Conservation (phyloP, 2,329 filamentous ascomycete species). For the Rutstroemia sp. region DNA sequence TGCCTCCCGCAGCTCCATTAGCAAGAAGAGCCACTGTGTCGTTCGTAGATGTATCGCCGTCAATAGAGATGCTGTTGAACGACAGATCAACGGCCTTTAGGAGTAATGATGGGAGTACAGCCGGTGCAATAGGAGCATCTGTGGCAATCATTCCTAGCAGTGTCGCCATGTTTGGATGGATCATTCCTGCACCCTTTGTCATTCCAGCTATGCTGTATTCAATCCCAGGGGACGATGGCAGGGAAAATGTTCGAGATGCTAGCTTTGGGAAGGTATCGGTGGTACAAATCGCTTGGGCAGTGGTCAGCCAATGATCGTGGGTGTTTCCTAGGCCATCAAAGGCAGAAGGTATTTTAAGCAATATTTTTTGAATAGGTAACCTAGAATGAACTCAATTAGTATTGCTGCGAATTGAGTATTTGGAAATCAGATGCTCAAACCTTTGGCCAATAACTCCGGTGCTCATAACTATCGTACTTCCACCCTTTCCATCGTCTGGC, state of each 20-base stretch:
- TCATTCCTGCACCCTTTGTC: slow-evolving; percentile 97
- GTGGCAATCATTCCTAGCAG: slow-evolving; percentile 85
- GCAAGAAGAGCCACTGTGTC: slow-evolving; percentile 93
- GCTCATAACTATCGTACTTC: slow-evolving; percentile 88
- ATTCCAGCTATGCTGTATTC: slow-evolving; percentile 84
- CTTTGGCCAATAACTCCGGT: slow-evolving; percentile 96
- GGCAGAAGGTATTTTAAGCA: slow-evolving; percentile 71
- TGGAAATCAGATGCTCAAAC: slow-evolving; percentile 32
- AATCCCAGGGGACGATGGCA: slow-evolving; percentile 65
- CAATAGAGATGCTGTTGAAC: slow-evolving; percentile 95
- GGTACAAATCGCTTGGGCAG: slow-evolving; percentile 88
- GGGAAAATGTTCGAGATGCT: slow-evolving; percentile 72
- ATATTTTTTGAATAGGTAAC: slow-evolving; percentile 85
- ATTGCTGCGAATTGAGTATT: background rate
- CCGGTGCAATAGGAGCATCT: slow-evolving; percentile 70
- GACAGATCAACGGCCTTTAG: slow-evolving; percentile 69
- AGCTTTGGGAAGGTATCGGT: slow-evolving; percentile 98
- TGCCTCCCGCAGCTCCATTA: slow-evolving; percentile 82
- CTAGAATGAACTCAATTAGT: slow-evolving; percentile 33
- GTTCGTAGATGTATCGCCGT: slow-evolving; percentile 96
- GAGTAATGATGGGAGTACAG: slow-evolving; percentile 62
- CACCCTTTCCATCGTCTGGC: slow-evolving; percentile 37
- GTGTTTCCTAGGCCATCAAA: slow-evolving; percentile 61
- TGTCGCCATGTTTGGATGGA: slow-evolving; percentile 96
- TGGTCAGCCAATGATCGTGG: slow-evolving; percentile 77